Evolutionary conservation across 2,329 filamentous ascomycete genomes (phyloP), one percentile per base, ranked within the genome.

Genomic region (Samsoniella hepiali): DNA sequence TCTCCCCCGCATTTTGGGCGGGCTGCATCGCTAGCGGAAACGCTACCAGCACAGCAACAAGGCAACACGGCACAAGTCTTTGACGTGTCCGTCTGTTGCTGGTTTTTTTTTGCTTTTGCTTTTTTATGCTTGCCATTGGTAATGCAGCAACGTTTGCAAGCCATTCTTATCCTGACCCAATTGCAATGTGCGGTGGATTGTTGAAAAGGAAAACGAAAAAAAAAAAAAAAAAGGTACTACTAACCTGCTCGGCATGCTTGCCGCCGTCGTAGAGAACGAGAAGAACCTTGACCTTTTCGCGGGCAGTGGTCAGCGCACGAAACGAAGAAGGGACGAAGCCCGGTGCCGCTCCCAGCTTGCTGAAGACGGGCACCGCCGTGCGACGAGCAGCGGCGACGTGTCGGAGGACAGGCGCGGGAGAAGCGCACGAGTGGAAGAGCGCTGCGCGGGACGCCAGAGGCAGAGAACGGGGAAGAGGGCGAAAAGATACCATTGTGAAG

Each of bases 221-320:
- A 27, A 34, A 34, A 6, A 8, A 45, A 42, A 40, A n/a, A 27
- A 17, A 10, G 32, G 9, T 53, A 11, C 10, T 29, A 76, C 81
- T 77, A 76, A 96, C 92, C 75, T 97, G 85, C 79, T 90, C 82
- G 81, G 93, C 93, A 83, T 97, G 92, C 82, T 92, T 82, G 76
- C 87, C 85, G 77, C 93, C 93, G 80, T 97, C 93, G 84, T 97
- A 97, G 71, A 97, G 86, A 72, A 96, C 91, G 75, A 93, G 84
- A 76, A 97, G 89, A 81, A 97, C 91, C 84, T 97, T 97, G 82
- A 93, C 93, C 93, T 97, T 71, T 74, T 72, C 70, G 69, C 70
- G 70, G 65, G 69, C 67, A 66, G 77, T 77, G 71, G 81, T 83
- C 74, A 84, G 81, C 78, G 78, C 85, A 80, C 86, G 85, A 71